Base-by-base conservation (phyloP, 208 protist genomes). In the Trypanosoma cruzi region DNA sequence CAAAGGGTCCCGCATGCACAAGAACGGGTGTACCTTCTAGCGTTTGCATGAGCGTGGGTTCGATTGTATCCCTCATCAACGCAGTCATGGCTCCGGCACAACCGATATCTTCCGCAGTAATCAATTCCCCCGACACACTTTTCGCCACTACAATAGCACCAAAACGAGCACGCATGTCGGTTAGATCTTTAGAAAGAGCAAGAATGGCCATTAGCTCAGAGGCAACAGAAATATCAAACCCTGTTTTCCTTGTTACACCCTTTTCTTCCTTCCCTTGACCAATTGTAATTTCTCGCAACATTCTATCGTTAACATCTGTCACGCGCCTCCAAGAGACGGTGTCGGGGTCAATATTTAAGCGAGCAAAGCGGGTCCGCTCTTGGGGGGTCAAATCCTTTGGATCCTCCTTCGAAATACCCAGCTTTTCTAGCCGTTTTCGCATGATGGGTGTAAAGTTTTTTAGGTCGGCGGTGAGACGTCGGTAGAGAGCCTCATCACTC, bases 171-270 rank as follows among this genome's bases (percentile, higher is more conserved):
- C 97, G 90, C 96, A 99, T 97, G 85, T 99, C 98, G 2, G 31
- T 70, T 22, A 99, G 78, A 68, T 86, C 67, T 28, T 86, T 93
- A 11, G 95, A 82, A 18, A 99, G 90, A 8, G 98, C 98, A 37
- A 99, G 77, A 44, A 99, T 96, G 26, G 98, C 98, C 98, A 99
- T 99, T 68, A 98, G 89, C 83, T 99, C 98, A 22, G 87, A 97
- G 10, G 98, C 98, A 20, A 99, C 98, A 44, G 95, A 80, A 36
- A 99, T 99, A 60, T 99, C 98, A 79, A 98, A 99, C 28, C 92
- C 87, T 7, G 97, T 98, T 49, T 81, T 62, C 52, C 94, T 84
- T 13, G 80, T 88, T 26, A 84, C 59, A 18, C 88, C 88, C 70
- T 98, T 97, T 85, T 99, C 98, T 40, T 84, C 80, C 40, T 74